Percentiles rank a stretch among this genome's conserved stretches.
These are phyloP conservation scores for Trifolium dubium DNA, from an alignment of 306 rosid genomes.

Conservation along the genomic window DNA sequence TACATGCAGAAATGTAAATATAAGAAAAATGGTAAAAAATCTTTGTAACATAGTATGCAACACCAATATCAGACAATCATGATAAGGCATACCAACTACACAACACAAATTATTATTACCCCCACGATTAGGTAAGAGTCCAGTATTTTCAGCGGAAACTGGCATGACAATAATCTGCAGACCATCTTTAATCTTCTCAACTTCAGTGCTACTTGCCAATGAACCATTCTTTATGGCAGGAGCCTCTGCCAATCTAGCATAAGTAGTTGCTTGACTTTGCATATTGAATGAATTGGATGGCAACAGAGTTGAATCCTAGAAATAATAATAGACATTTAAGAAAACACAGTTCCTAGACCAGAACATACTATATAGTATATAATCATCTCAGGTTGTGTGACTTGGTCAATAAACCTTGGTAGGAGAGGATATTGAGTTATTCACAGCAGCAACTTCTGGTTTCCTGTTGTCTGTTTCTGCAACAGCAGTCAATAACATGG, in stretches of 20 bases:
- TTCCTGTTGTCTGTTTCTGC: slow-evolving; percentile 36
- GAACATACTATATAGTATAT: background rate
- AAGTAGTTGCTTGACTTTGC: slow-evolving; percentile 74
- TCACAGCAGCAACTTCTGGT: slow-evolving; percentile 41
- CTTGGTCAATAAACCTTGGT: slow-evolving; percentile 40
- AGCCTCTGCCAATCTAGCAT: slow-evolving; percentile 77
- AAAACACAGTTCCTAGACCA: slow-evolving; percentile 32
- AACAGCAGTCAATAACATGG: slow-evolving; percentile 21
- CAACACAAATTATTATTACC: slow-evolving; percentile 51
- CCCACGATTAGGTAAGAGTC: slow-evolving; percentile 68
- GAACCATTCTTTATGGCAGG: slow-evolving; percentile 51
- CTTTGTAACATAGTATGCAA: too few relatives aligned
- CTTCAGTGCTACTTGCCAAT: slow-evolving; percentile 42
- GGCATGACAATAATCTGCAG: slow-evolving; percentile 58
- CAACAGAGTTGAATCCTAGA: slow-evolving; percentile 49
- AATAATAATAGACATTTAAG: slow-evolving; percentile 28
- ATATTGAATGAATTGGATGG: slow-evolving; percentile 48
- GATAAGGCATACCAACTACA: slow-evolving; percentile 34
- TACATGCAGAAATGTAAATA: background rate
- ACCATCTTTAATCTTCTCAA: slow-evolving; percentile 46
- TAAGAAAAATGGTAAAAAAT: slow-evolving; percentile 7
- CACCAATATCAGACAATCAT: slow-evolving; percentile 12
- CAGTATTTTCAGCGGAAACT: slow-evolving; percentile 75
- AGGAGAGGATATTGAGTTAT: slow-evolving; percentile 23
- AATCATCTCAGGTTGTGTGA: slow-evolving; percentile 19